Evolutionary conservation across 2,329 filamentous ascomycete genomes (phyloP).

Genomic region (Metarhizium humberi): DNA sequence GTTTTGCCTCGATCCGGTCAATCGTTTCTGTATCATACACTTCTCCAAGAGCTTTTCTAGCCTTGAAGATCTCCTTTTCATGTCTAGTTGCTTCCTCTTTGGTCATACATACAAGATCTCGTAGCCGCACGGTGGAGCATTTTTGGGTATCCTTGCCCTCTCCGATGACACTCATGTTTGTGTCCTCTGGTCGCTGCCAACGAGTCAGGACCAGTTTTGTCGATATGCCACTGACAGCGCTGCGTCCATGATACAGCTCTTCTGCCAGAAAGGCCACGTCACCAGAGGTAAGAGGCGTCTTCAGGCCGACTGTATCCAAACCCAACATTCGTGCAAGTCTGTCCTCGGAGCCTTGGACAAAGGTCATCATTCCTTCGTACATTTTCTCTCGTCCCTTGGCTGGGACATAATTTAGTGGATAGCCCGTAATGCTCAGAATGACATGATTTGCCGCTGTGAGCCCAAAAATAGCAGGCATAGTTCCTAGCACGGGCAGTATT

Average conservation of each 20-base stretch:
- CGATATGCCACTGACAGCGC: slow-evolving; percentile 70
- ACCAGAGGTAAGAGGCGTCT: slow-evolving; percentile 65
- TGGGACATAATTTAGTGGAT: slow-evolving; percentile 76
- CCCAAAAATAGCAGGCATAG: slow-evolving; percentile 95
- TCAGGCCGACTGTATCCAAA: slow-evolving; percentile 52
- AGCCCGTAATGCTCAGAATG: slow-evolving; percentile 71
- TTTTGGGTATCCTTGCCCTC: slow-evolving; percentile 65
- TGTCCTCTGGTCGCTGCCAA: slow-evolving; percentile 59
- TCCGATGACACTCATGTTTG: slow-evolving; percentile 52
- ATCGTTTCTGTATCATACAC: slow-evolving; percentile 65
- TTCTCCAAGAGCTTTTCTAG: slow-evolving; percentile 56
- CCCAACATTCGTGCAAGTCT: slow-evolving; percentile 47
- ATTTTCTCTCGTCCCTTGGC: slow-evolving; percentile 82
- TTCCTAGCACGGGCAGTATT: slow-evolving; percentile 91
- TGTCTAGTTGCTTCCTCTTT: slow-evolving; percentile 80
- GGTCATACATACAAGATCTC: slow-evolving; percentile 81
- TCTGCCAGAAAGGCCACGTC: slow-evolving; percentile 86
- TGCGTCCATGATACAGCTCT: slow-evolving; percentile 78
- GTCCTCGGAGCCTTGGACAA: slow-evolving; percentile 71
- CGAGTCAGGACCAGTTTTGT: slow-evolving; percentile 72
- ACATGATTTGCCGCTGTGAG: slow-evolving; percentile 88
- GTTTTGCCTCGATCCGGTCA: slow-evolving; percentile 54
- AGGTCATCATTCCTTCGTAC: slow-evolving; percentile 74
- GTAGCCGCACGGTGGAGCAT: slow-evolving; percentile 56
- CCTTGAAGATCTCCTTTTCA: slow-evolving; percentile 69